phyloP scores from a whole-genome alignment of 2,329 filamentous ascomycete genomes.

The Neocatenulostroma microsporum region DNA sequence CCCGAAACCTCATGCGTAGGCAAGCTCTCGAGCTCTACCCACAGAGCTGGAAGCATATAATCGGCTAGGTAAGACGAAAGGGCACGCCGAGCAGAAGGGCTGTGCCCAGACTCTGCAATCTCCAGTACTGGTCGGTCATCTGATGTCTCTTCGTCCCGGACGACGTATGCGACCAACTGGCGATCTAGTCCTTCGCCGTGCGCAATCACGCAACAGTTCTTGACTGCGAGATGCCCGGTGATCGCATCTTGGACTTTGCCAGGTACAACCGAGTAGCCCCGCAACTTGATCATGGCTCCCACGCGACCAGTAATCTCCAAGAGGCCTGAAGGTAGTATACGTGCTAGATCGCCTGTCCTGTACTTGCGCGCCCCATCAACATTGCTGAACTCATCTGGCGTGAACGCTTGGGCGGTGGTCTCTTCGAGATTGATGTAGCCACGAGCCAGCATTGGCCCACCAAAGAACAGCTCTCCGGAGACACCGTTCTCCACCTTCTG shows the following conservation, averaged over 20 bases:
- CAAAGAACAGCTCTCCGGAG: conserved; percentile 67
- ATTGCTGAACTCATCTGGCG: conserved; percentile 55
- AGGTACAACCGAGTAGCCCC: conserved; percentile 70
- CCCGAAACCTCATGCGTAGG: conserved; percentile 73
- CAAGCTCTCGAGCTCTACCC: conserved; percentile 63
- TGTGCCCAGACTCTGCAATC: conserved; percentile 64
- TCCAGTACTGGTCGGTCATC: conserved; percentile 54
- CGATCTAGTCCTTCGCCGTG: conserved; percentile 67
- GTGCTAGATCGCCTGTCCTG: conserved; percentile 63
- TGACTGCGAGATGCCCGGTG: conserved; percentile 60
- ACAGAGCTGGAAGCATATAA: conserved; percentile 75
- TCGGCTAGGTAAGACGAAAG: conserved; percentile 62
- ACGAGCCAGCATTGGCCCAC: conserved; percentile 63
- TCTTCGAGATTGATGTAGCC: conserved; percentile 76
- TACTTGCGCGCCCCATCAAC: conserved; percentile 60
- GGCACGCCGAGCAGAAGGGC: conserved; percentile 57
- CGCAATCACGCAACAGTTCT: conserved; percentile 63
- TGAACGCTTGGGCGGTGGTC: conserved; percentile 65
- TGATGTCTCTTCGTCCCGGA: conserved; percentile 55
- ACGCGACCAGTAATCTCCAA: conserved; percentile 70
- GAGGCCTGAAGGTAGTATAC: conserved; percentile 57
- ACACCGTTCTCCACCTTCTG: conserved; percentile 55
- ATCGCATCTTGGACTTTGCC: conserved; percentile 69
- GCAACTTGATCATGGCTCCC: conserved; percentile 72
- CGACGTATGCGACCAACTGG: conserved; percentile 69